Evolutionary conservation across 2,329 filamentous ascomycete genomes (phyloP).

Genomic region (Septoria petroselini): DNA sequence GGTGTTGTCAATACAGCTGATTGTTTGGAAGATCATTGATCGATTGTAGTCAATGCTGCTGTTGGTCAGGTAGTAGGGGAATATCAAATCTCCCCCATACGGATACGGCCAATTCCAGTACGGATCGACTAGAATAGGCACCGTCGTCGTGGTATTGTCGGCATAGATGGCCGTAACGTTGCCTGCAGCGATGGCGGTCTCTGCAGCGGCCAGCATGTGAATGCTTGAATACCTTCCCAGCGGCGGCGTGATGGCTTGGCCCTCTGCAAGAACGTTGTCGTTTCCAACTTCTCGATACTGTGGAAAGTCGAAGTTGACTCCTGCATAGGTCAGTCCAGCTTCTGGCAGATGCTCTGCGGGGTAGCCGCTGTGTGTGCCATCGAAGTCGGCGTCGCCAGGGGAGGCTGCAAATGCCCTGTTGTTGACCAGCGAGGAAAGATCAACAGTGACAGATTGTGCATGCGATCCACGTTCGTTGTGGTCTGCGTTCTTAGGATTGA

Average conservation of each 20-base stretch:
- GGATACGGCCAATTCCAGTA: constrained; percentile 43
- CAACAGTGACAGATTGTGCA: constrained; percentile 27
- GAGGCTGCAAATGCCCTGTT: constrained; percentile 40
- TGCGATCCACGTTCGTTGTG: constrained; percentile 19
- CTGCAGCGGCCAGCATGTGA: constrained; percentile 43
- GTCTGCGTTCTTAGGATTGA: constrained; percentile 34
- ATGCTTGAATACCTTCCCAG: constrained; percentile 40
- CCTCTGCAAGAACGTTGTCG: constrained; percentile 42
- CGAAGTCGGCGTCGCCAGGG: constrained; percentile 40
- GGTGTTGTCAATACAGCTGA: constrained; percentile 42
- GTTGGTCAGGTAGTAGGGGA: constrained; percentile 42
- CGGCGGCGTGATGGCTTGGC: constrained; percentile 38
- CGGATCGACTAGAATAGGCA: constrained; percentile 38
- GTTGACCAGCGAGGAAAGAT: constrained; percentile 34
- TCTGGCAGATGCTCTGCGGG: constrained; percentile 40
- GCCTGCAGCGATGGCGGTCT: constrained; percentile 40
- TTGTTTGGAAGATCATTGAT: constrained; percentile 43
- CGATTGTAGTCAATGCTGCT: constrained; percentile 40
- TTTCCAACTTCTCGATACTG: constrained; percentile 39
- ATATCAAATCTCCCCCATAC: constrained; percentile 42
- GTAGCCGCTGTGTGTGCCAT: constrained; percentile 40
- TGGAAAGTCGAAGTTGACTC: constrained; percentile 40
- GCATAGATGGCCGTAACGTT: constrained; percentile 41
- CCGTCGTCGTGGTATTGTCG: constrained; percentile 39
- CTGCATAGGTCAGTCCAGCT: constrained; percentile 39